Evolutionary conservation across 306 rosid genomes (phyloP).

Genomic region (Pachyrhizus erosus): DNA sequence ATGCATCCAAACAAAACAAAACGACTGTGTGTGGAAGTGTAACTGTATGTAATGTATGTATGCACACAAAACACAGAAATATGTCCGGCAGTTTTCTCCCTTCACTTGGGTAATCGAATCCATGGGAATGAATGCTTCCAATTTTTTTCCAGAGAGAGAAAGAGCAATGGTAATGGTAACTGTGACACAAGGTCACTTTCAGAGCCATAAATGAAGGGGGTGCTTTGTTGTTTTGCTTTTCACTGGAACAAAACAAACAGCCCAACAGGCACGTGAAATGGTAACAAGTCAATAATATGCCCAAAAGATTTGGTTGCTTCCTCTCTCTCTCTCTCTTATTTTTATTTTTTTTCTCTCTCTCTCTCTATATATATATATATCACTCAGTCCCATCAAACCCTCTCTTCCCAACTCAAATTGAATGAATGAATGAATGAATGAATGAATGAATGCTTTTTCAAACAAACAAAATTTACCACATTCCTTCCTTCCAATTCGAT

Average conservation of each 20-base stretch:
- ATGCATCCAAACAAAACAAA: background rate
- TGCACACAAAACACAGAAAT: background rate
- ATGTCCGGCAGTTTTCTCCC: background rate
- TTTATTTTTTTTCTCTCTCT: too few species aligned
- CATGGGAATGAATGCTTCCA: background rate
- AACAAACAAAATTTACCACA: background rate
- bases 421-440: too few species aligned
- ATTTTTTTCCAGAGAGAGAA: background rate
- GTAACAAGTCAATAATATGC: slow-evolving; percentile 44
- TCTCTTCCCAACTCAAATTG: background rate
- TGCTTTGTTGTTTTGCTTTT: background rate
- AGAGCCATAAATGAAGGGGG: slow-evolving; percentile 56
- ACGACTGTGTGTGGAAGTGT: background rate
- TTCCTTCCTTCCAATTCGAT: slow-evolving; percentile 16
- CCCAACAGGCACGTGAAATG: slow-evolving; percentile 48
- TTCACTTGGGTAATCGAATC: background rate
- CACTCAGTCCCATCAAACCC: too few species aligned
- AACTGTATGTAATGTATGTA: background rate
- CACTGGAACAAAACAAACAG: slow-evolving; percentile 21
- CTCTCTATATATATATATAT: too few species aligned
- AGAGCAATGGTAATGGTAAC: background rate
- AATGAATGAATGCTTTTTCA: background rate
- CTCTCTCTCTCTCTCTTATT: too few species aligned
- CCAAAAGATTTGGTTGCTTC: slow-evolving; percentile 50
- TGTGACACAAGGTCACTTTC: slow-evolving; percentile 47